Conservation (phyloP, 148 eudicot genomes). For the Polygonum maritimum region DNA sequence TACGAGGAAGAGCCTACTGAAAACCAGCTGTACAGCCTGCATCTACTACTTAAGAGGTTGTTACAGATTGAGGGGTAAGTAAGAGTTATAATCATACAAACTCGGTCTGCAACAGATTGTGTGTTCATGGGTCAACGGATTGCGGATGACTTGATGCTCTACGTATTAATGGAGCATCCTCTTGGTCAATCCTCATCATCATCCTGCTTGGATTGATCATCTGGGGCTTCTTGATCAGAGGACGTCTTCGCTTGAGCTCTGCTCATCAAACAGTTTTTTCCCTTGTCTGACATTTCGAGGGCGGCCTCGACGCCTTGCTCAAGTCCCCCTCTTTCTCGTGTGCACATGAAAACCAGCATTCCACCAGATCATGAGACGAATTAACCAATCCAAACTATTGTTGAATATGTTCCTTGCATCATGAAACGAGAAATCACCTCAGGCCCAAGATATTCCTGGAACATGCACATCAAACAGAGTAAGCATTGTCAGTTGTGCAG, state of each 20-base stretch:
- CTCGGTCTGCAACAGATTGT: background rate
- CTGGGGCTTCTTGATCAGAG: constrained; percentile 70
- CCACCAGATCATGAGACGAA: background rate
- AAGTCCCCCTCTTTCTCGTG: constrained; percentile 54
- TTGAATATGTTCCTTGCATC: constrained; percentile 46
- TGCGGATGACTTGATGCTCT: constrained; percentile 55
- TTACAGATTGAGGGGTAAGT: background rate
- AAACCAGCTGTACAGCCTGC: background rate
- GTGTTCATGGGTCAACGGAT: constrained; percentile 13
- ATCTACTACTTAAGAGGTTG: background rate
- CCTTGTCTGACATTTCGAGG: constrained; percentile 50
- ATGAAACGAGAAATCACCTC: constrained; percentile 74
- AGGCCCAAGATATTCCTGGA: constrained; percentile 77
- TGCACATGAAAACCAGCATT: constrained; percentile 12
- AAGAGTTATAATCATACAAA: background rate
- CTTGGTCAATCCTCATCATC: constrained; percentile 51
- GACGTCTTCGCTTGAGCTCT: constrained; percentile 79
- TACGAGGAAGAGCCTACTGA: background rate
- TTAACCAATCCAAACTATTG: background rate
- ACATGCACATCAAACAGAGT: constrained; percentile 8
- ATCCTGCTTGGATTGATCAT: constrained; percentile 48
- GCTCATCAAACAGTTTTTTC: constrained; percentile 80
- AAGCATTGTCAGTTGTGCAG: background rate
- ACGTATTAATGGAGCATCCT: constrained; percentile 61
- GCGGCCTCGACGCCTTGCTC: constrained; percentile 69